phyloP scores from a whole-genome alignment of 495 filamentous ascomycete genomes.

The Umbilicaria muhlenbergii region DNA sequence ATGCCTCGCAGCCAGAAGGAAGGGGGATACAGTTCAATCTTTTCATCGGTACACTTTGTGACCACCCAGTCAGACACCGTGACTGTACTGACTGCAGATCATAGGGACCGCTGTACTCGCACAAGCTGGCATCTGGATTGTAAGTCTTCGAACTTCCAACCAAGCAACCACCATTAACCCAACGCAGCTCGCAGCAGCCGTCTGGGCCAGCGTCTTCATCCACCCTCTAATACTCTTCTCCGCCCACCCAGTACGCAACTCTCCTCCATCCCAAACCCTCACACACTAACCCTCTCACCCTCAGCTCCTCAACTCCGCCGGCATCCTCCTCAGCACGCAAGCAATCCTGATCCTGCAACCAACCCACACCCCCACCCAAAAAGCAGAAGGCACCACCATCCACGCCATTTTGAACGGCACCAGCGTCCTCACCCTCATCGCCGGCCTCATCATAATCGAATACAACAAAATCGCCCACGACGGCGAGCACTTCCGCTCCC shows the following conservation, averaged over 20 bases:
- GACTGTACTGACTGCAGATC: not conserved
- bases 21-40: conserved; percentile 55
- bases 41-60: conserved; percentile 44
- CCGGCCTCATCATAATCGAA: conserved; percentile 65
- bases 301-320: conserved; percentile 57
- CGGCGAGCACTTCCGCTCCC: conserved; percentile 53
- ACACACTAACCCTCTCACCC: not conserved
- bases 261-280: not conserved
- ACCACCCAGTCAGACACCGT: not conserved
- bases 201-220: conserved; percentile 62
- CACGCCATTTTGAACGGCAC: conserved; percentile 54
- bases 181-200: conserved; percentile 46
- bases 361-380: conserved; percentile 60
- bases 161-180: conserved; percentile 4
- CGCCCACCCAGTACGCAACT: conserved; percentile 53
- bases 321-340: conserved; percentile 57
- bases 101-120: conserved; percentile 54
- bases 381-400: conserved; percentile 48
- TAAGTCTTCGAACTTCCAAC: conserved; percentile 18
- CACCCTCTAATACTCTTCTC: conserved; percentile 58
- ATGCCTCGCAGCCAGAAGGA: conserved; percentile 50
- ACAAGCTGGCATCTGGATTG: conserved; percentile 51
- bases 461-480: conserved; percentile 55
- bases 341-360: conserved; percentile 78
- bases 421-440: conserved; percentile 42